A percentile compares a stretch with the other conserved stretches of the same genome.
These are phyloP conservation scores for Coemansia sp. DNA, from an alignment of 192 early-diverging fungal species.

Conservation along the genomic window DNA sequence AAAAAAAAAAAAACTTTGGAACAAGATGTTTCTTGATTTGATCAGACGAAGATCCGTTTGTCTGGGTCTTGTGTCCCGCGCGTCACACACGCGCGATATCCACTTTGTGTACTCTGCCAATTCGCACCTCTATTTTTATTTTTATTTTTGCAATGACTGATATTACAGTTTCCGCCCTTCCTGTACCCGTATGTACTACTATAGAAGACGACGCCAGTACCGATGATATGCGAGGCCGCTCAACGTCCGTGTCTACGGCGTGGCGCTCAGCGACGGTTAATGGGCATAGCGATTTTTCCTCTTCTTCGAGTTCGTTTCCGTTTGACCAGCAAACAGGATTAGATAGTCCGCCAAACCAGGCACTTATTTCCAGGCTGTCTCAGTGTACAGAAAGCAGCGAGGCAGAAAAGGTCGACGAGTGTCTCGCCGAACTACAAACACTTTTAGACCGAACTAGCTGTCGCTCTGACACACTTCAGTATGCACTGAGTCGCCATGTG, in stretches of 20 bases:
- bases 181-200: neutral
- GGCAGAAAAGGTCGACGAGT: constrained; percentile 43
- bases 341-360: constrained; percentile 9
- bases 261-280: constrained; percentile 19
- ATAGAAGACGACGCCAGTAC: constrained; percentile 14
- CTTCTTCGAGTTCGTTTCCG: constrained; percentile 7
- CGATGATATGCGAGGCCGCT: constrained; percentile 16
- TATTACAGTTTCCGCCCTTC: neutral
- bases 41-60: neutral
- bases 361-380: constrained; percentile 18
- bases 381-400: constrained; percentile 47
- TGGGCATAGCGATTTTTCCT: constrained; percentile 16
- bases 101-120: neutral
- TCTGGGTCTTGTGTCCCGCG: neutral
- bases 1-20: constrained; percentile 20
- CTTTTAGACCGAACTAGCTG: constrained; percentile 17
- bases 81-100: constrained; percentile 4
- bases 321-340: constrained; percentile 7
- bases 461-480: neutral
- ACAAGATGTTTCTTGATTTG: neutral
- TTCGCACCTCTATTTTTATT: neutral
- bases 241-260: constrained; percentile 43
- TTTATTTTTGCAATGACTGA: constrained; percentile 1
- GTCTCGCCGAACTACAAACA: constrained; percentile 21
- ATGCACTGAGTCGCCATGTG: constrained; percentile 26